Evolutionary conservation across 805 yeast genomes (phyloP).

Genomic region (Candida stauntonica): DNA sequence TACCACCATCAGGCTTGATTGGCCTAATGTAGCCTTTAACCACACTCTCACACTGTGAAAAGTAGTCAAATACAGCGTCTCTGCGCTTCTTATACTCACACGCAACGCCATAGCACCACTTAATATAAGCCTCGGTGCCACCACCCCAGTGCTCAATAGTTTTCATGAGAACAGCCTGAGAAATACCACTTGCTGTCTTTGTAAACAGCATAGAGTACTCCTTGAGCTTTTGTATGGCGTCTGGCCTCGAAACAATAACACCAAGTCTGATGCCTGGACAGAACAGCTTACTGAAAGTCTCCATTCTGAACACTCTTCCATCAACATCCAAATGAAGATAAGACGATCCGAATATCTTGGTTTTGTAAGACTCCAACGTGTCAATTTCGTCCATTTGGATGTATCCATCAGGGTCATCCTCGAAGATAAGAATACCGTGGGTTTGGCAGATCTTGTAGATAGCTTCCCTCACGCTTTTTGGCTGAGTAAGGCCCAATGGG

Average conservation of each 20-base stretch:
- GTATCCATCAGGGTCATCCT: conserved; percentile 73
- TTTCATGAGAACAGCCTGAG: conserved; percentile 54
- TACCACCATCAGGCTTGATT: conserved; percentile 56
- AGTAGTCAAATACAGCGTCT: conserved; percentile 32
- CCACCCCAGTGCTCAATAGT: conserved; percentile 63
- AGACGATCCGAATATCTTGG: conserved; percentile 29
- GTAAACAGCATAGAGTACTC: conserved; percentile 62
- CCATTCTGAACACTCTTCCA: conserved; percentile 74
- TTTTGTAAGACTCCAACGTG: conserved; percentile 29
- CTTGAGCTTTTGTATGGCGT: conserved; percentile 45
- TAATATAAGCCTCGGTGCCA: conserved; percentile 60
- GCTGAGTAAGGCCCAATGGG: conserved; percentile 57
- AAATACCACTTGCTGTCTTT: conserved; percentile 67
- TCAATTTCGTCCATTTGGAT: conserved; percentile 41
- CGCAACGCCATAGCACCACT: conserved; percentile 56
- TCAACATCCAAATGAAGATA: conserved; percentile 60
- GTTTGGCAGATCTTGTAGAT: conserved; percentile 49
- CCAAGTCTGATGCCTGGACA: conserved; percentile 78
- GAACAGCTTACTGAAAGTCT: conserved; percentile 71
- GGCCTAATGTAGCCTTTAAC: conserved; percentile 37
- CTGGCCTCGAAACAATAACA: conserved; percentile 61
- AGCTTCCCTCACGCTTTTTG: conserved; percentile 37
- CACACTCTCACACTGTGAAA: conserved; percentile 37
- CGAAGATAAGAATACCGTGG: conserved; percentile 55
- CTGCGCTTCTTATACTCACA: conserved; percentile 41